phyloP scores from a whole-genome alignment of 495 filamentous ascomycete genomes.

The Hypoxylon crocopeplum region DNA sequence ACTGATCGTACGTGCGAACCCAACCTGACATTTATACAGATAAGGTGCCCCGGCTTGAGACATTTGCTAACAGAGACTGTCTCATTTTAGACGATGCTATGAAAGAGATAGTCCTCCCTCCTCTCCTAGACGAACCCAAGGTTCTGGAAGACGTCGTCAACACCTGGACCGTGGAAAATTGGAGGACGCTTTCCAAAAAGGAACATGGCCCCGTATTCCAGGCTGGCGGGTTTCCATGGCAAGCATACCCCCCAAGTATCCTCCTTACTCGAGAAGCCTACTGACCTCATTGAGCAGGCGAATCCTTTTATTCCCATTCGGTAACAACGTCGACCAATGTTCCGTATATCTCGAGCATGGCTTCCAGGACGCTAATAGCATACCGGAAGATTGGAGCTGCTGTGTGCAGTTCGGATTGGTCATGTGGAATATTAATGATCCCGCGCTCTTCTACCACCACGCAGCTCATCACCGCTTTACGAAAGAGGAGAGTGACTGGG shows the following conservation, averaged over 20 bases:
- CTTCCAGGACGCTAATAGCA: slow-evolving; percentile 63
- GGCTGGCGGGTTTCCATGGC: slow-evolving; percentile 90
- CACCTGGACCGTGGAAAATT: slow-evolving; percentile 88
- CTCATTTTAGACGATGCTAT: slow-evolving; percentile 74
- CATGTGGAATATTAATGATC: slow-evolving; percentile 90
- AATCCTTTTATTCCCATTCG: slow-evolving; percentile 92
- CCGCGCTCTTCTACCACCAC: slow-evolving; percentile 73
- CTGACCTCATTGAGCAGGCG: slow-evolving; percentile 62
- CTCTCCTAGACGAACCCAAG: slow-evolving; percentile 65
- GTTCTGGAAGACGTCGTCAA: slow-evolving; percentile 78
- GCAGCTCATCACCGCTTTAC: slow-evolving; percentile 88
- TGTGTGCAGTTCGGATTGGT: slow-evolving; percentile 96
- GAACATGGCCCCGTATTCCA: slow-evolving; percentile 88
- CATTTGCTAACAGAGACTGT: slow-evolving; percentile 33
- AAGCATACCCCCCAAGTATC: slow-evolving; percentile 42
- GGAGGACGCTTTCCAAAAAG: slow-evolving; percentile 74
- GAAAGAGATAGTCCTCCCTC: slow-evolving; percentile 72
- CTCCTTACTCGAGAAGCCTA: slow-evolving; percentile 26
- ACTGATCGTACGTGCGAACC: slow-evolving; percentile 70
- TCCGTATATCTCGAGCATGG: slow-evolving; percentile 98
- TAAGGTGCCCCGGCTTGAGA: background rate
- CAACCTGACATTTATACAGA: background rate
- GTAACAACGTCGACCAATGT: slow-evolving; percentile 88
- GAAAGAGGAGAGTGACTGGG: slow-evolving; percentile 97
- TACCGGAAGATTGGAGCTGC: slow-evolving; percentile 89